A percentile compares a stretch with the other conserved stretches of the same genome.
These are phyloP conservation scores for Ustilago cynodontis DNA, from an alignment of 1,284 basidiomycete species.

Conservation along the genomic window DNA sequence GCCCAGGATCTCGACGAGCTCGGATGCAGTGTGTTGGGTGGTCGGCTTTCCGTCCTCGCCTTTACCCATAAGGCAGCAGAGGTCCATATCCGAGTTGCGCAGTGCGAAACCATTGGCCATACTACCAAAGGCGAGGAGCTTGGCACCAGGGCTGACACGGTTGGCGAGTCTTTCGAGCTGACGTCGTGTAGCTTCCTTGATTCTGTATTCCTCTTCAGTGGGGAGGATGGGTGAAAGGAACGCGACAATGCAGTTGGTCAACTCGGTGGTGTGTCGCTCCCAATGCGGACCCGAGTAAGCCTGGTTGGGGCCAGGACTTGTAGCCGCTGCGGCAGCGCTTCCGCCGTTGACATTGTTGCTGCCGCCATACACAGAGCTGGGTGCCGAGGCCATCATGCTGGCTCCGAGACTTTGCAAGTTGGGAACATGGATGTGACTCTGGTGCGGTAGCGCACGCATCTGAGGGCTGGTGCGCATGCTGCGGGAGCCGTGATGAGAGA, in stretches of 20 bases:
- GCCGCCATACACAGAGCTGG: conserved; percentile 25
- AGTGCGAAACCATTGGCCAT: conserved; percentile 94
- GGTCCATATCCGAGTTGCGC: conserved; percentile 97
- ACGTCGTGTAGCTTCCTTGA: conserved; percentile 93
- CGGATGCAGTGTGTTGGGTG: conserved; percentile 74
- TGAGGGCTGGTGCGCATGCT: conserved; percentile 46
- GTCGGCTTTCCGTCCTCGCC: conserved; percentile 30
- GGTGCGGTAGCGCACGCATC: conserved; percentile 42
- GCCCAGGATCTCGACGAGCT: conserved; percentile 93
- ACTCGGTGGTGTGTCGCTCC: conserved; percentile 65
- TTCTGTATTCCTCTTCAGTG: conserved; percentile 68
- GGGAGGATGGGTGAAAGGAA: conserved; percentile 67
- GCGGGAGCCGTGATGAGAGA: conserved; percentile 28
- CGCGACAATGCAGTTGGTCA: conserved; percentile 66
- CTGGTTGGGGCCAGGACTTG: conserved; percentile 31
- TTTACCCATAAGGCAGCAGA: conserved; percentile 85
- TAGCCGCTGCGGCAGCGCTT: conserved; percentile 12
- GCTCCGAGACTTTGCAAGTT: conserved; percentile 25
- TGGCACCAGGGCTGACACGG: conserved; percentile 90
- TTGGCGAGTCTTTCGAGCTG: conserved; percentile 93
- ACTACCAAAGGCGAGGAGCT: conserved; percentile 87
- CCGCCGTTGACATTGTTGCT: not conserved
- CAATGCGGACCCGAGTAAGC: conserved; percentile 33
- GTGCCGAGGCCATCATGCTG: conserved; percentile 18
- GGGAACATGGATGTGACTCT: conserved; percentile 26